phyloP scores from a whole-genome alignment of 31 red algal species.

The Bonnemaisonia californica region DNA sequence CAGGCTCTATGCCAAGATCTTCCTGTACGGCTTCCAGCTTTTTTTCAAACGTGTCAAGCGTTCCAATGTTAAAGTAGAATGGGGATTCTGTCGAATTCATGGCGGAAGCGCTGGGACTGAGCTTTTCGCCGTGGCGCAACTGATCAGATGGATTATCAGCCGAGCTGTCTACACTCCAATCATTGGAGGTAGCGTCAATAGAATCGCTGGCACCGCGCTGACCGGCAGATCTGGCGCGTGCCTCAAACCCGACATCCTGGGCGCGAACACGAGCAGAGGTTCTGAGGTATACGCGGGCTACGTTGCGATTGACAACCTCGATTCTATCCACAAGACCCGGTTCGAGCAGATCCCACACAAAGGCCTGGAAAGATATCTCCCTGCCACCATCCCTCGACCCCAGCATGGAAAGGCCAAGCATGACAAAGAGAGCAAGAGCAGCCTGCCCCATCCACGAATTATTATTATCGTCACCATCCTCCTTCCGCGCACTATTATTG shows the following conservation, averaged over 20 bases:
- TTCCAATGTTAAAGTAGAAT: conserved; percentile 84
- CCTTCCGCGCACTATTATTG: not conserved
- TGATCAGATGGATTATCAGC: not conserved
- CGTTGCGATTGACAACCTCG: conserved; percentile 88
- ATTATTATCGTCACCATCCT: conserved; percentile 36
- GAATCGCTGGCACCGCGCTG: not conserved
- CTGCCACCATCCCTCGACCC: conserved; percentile 48
- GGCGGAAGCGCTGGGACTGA: not conserved
- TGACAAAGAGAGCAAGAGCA: conserved; percentile 58
- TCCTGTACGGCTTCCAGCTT: conserved; percentile 90
- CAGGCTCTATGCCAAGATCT: conserved; percentile 84
- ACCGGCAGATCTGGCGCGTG: not conserved
- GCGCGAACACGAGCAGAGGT: conserved; percentile 34
- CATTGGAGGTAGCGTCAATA: not conserved
- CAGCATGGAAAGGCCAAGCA: conserved; percentile 51
- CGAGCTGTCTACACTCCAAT: conserved; percentile 1
- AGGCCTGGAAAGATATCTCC: conserved; percentile 88
- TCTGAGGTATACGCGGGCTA: conserved; percentile 80
- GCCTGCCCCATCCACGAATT: conserved; percentile 78
- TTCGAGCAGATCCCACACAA: conserved; percentile 87
- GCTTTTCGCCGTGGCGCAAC: not conserved
- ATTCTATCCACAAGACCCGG: conserved; percentile 88
- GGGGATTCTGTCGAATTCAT: conserved; percentile 43
- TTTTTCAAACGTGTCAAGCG: conserved; percentile 89
- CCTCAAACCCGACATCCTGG: conserved; percentile 26